Base-by-base conservation (phyloP, 2,329 filamentous ascomycete species). In the Alternaria gansuensis region DNA sequence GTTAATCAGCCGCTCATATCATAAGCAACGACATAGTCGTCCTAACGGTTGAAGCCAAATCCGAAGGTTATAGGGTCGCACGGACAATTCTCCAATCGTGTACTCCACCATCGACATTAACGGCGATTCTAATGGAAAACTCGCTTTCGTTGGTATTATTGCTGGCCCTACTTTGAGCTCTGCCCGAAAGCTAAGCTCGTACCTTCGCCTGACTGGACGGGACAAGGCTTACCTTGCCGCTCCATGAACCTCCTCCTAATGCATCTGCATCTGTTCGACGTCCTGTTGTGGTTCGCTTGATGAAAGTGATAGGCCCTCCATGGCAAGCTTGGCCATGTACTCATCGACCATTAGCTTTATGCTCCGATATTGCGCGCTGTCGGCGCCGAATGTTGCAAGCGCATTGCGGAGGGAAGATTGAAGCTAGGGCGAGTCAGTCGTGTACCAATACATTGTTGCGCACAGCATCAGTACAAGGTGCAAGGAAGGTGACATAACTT, bases 361-460 rank as follows among this genome's bases (percentile, higher is more conserved):
- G 48, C 54, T 57, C 39, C 50, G 59, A 53, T 75, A 77, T 37
- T 77, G 75, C 10, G 55, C 46, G 56, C 75, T 77, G 1, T 61
- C 11, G 1, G 66, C 53, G 5, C 75, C 75, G 53, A 77, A 76
- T 1, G 75, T 76, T 10, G 71, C 53, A 6, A 71, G 66, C 9
- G 72, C 66, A 36, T 77, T 77, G 56, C 74, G 75, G 23, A 77
- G 67, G 6, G 74, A 77, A 5, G 71, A 69, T 48, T 77, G 65
- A 7, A 77, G 68, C 75, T 77, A 40, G 36, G 24, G 3, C 4
- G 23, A 41, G n/a, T 64, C 51, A 56, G 34, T 51, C 2, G 17
- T 24, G n/a, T 36, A 23, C 14, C 26, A 28, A 24, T 13, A 4
- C 6, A 23, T 8, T 9, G 13, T 24, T 48, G 4, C 17, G 24